These are phyloP conservation scores for Diversispora eburnea DNA, from an alignment of 192 early-diverging fungal species.

Conservation along the genomic window DNA sequence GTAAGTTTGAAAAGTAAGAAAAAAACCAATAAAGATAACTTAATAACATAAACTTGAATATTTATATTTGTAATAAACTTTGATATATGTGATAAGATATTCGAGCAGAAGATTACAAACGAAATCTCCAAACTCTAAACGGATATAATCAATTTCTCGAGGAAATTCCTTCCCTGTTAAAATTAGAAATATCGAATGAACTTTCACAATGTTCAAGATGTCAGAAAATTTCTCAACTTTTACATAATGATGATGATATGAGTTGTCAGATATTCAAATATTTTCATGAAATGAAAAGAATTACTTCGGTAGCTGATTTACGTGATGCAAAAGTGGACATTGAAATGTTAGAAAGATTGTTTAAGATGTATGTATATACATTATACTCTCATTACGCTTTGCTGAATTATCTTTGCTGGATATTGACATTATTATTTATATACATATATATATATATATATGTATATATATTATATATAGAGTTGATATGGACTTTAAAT, in stretches of 20 bases:
- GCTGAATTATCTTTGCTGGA: not conserved
- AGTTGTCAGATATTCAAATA: not conserved
- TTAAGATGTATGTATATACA: constrained; percentile 1
- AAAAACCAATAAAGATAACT: not conserved
- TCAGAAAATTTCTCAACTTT: not conserved
- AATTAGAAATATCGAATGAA: not conserved
- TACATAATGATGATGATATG: not conserved
- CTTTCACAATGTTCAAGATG: not conserved
- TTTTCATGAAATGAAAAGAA: not conserved
- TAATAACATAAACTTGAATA: not conserved
- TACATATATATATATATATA: not conserved
- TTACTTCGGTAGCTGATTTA: not conserved
- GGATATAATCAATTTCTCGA: constrained; percentile 4
- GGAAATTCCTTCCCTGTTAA: constrained; percentile 4
- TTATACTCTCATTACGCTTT: no score
- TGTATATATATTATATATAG: not conserved
- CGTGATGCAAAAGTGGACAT: constrained; percentile 3
- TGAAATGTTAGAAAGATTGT: not conserved
- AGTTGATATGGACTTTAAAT: not conserved
- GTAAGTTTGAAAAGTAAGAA: not conserved
- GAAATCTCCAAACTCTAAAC: not conserved
- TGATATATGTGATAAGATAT: not conserved
- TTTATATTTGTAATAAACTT: not conserved
- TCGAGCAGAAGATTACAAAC: constrained; percentile 9
- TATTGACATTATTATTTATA: no score